These are phyloP conservation scores for Rhododendron williamsianum DNA, from an alignment of 148 eudicot genomes.

Conservation along the genomic window DNA sequence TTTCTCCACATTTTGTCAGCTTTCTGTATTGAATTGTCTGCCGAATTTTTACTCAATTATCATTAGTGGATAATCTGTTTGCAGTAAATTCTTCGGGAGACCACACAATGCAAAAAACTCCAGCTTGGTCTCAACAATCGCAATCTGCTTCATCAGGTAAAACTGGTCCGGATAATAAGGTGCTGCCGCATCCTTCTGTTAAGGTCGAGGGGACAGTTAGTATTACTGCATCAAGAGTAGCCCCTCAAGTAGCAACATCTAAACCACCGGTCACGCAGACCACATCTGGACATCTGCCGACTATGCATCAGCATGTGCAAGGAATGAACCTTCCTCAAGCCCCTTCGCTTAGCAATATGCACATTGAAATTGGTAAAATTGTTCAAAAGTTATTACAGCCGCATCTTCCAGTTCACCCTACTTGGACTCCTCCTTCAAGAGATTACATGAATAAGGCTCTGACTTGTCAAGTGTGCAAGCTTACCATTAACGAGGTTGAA, in stretches of 20 bases:
- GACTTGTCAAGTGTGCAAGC: conserved; percentile 78
- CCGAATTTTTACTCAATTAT: neutral
- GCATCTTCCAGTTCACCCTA: conserved; percentile 37
- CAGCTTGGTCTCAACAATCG: conserved; percentile 50
- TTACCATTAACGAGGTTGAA: conserved; percentile 54
- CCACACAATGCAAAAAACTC: conserved; percentile 34
- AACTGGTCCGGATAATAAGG: conserved; percentile 40
- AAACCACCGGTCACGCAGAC: conserved; percentile 37
- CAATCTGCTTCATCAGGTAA: conserved; percentile 39
- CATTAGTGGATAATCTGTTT: conserved; percentile 9
- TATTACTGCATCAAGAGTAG: conserved; percentile 29
- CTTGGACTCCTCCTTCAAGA: conserved; percentile 83
- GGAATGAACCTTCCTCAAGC: conserved; percentile 39
- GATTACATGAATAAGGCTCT: conserved; percentile 80
- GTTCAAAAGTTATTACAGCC: conserved; percentile 67
- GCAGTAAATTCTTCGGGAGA: conserved; percentile 41
- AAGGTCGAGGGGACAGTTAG: conserved; percentile 38
- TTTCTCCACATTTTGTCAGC: neutral
- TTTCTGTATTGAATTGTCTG: neutral
- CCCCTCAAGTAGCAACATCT: conserved; percentile 35
- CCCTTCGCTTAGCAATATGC: conserved; percentile 42
- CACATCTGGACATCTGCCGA: conserved; percentile 28
- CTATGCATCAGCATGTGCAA: conserved; percentile 41
- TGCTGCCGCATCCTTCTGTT: conserved; percentile 28
- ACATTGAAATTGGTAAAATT: conserved; percentile 63